phyloP scores from a whole-genome alignment of 139 green algal genomes.

The Ettlia oleoabundans region DNA sequence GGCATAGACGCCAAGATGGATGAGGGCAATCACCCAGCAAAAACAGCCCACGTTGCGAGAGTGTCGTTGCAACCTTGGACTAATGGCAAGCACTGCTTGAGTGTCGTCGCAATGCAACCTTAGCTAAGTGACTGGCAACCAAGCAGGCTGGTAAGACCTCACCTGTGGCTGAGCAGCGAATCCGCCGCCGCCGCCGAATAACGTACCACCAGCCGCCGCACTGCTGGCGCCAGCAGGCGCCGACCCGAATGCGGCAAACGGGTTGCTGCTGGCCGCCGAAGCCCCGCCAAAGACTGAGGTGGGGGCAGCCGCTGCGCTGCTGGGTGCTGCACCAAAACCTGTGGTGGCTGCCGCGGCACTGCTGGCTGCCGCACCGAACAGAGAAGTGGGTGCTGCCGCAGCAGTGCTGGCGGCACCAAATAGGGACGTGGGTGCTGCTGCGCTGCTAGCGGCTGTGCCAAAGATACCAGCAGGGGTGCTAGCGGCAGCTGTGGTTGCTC shows the following conservation, averaged over 20 bases:
- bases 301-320: not conserved
- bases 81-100: no score
- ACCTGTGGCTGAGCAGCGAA: not conserved
- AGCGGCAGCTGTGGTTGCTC: not conserved
- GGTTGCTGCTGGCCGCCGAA: not conserved
- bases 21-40: no score
- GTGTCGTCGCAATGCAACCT: not conserved
- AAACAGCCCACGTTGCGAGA: no score
- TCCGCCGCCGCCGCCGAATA: not conserved
- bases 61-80: no score
- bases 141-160: not conserved
- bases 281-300: not conserved
- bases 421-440: not conserved
- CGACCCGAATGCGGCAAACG: not conserved
- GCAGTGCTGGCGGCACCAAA: constrained; percentile 10
- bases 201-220: not conserved
- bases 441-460: constrained; percentile 14
- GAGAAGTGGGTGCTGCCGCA: not conserved
- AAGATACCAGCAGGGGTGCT: not conserved
- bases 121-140: not conserved
- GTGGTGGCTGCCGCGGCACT: not conserved
- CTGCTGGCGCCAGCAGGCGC: not conserved
- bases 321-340: constrained; percentile 4
- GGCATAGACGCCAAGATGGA: no score
- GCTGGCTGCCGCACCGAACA: constrained; percentile 1